Conservation (phyloP, 192 early-diverging fungal species). For the Podila horticola region DNA sequence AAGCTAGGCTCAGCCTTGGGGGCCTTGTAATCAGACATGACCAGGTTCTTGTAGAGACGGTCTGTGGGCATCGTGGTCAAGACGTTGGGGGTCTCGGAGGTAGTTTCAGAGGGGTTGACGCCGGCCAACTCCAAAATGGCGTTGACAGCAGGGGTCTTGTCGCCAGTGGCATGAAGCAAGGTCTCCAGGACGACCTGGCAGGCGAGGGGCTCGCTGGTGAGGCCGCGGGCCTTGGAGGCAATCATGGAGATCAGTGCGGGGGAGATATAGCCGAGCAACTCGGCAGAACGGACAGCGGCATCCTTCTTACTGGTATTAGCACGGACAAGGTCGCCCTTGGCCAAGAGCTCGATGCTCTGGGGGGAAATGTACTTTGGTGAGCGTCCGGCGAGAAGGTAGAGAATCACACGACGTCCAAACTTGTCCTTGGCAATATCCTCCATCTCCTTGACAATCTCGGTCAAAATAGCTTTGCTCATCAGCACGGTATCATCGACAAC, state of each 20-base stretch:
- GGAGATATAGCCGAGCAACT: constrained; percentile 75
- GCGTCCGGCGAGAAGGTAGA: constrained; percentile 86
- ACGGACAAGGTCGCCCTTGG: constrained; percentile 73
- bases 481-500: constrained; percentile 94
- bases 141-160: constrained; percentile 55
- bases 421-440: constrained; percentile 75
- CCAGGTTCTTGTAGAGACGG: constrained; percentile 61
- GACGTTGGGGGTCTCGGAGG: constrained; percentile 35
- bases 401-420: constrained; percentile 80
- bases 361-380: constrained; percentile 76
- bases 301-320: constrained; percentile 91
- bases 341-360: constrained; percentile 76
- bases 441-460: constrained; percentile 62
- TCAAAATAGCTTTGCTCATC: constrained; percentile 78
- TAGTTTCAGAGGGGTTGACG: constrained; percentile 49
- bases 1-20: constrained; percentile 40
- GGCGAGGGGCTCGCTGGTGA: constrained; percentile 73
- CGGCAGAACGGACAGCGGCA: constrained; percentile 65
- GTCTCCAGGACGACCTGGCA: constrained; percentile 79
- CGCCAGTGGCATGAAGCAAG: constrained; percentile 68
- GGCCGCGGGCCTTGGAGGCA: constrained; percentile 57
- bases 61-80: constrained; percentile 60
- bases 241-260: constrained; percentile 69
- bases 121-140: constrained; percentile 51
- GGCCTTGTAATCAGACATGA: constrained; percentile 52